Percentiles rank a stretch among this genome's conserved stretches.
These are phyloP conservation scores for Groenewaldozyma salmanticensis DNA, from an alignment of 805 yeast genomes.

Conservation along the genomic window DNA sequence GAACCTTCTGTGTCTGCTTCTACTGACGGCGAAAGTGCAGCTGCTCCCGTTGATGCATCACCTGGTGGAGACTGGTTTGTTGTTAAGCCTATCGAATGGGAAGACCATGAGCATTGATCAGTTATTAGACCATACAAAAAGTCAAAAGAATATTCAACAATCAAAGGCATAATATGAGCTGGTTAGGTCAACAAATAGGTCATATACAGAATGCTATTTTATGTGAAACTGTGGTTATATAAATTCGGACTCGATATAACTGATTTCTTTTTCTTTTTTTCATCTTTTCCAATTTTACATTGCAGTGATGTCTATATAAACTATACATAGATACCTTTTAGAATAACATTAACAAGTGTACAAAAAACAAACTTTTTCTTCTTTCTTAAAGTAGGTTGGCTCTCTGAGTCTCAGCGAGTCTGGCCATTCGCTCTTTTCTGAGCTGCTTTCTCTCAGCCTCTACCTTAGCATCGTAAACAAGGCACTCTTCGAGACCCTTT, in stretches of 20 bases:
- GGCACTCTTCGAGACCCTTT: conserved; percentile 86
- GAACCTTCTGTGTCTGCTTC: conserved; percentile 16
- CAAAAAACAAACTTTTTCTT: too few species aligned
- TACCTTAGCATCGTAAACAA: conserved; percentile 69
- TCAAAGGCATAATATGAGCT: too few species aligned
- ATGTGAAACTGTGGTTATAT: too few species aligned
- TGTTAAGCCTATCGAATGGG: conserved; percentile 30
- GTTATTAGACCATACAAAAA: not conserved
- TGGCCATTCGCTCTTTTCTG: conserved; percentile 24
- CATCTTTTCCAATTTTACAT: not conserved
- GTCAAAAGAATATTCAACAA: not conserved
- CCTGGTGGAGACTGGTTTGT: conserved; percentile 32
- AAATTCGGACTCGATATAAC: not conserved
- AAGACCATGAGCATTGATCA: conserved; percentile 21
- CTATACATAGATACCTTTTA: not conserved
- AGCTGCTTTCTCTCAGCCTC: conserved; percentile 22
- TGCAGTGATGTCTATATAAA: not conserved
- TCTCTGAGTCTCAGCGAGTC: conserved; percentile 13
- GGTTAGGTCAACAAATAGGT: too few species aligned
- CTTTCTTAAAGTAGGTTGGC: not conserved
- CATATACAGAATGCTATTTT: too few species aligned
- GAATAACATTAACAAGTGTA: too few species aligned
- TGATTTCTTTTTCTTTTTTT: not conserved
- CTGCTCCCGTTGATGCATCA: conserved; percentile 16
- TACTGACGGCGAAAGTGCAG: conserved; percentile 15